Evolutionary conservation across 805 yeast genomes (phyloP).

Genomic region (Pichia thaimueangensis): DNA sequence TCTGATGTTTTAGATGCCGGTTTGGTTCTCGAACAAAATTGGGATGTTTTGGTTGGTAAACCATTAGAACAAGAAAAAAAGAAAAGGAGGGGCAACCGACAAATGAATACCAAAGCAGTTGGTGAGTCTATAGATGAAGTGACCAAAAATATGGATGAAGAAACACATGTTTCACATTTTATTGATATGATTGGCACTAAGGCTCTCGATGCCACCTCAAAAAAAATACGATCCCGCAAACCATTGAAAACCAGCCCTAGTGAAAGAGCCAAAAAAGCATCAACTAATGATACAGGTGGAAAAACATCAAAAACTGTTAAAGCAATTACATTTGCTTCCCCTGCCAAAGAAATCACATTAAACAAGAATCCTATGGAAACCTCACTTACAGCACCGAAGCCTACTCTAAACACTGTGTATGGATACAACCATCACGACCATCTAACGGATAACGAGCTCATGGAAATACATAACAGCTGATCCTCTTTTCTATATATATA

Average conservation of each 20-base stretch:
- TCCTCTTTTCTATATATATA: not conserved
- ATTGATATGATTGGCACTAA: not conserved
- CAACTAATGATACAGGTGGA: too few species aligned
- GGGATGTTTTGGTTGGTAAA: not conserved
- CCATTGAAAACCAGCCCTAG: too few species aligned
- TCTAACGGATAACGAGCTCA: conserved; percentile 2
- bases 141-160: not conserved
- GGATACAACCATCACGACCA: too few species aligned
- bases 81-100: not conserved
- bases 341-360: too few species aligned
- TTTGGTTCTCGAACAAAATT: conserved; percentile 10
- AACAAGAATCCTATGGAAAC: too few species aligned
- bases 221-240: not conserved
- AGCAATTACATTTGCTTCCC: too few species aligned
- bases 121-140: not conserved
- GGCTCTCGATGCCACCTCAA: not conserved
- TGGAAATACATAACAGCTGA: conserved; percentile 1
- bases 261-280: not conserved
- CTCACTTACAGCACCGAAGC: too few species aligned
- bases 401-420: too few species aligned
- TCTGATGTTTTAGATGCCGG: conserved; percentile 21
- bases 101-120: not conserved
- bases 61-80: not conserved
- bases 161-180: not conserved
- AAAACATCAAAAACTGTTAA: too few species aligned